phyloP scores from a whole-genome alignment of 768 basidiomycete genomes.

The Tricholoma matsutake region DNA sequence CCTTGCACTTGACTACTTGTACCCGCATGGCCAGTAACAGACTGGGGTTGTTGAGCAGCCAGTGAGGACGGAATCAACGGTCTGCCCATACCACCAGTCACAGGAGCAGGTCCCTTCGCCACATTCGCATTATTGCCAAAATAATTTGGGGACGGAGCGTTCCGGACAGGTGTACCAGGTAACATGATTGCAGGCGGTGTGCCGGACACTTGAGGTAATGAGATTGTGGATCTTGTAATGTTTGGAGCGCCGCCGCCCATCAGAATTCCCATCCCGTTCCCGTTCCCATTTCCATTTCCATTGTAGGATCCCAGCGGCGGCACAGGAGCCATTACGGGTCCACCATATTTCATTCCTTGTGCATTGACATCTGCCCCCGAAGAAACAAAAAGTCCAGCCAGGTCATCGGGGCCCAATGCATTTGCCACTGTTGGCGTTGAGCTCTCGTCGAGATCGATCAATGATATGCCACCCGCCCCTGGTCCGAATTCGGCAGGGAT shows the following conservation, averaged over 20 bases:
- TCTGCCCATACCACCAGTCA: constrained; percentile 17
- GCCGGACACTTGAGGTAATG: constrained; percentile 23
- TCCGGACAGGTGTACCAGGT: constrained; percentile 30
- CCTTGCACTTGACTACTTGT: constrained; percentile 30
- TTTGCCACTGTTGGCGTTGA: constrained; percentile 17
- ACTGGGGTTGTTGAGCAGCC: constrained; percentile 11
- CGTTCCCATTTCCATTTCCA: constrained; percentile 11
- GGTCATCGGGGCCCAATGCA: constrained; percentile 43
- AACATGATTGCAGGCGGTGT: constrained; percentile 41
- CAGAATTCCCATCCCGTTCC: constrained; percentile 11
- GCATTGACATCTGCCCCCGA: constrained; percentile 4
- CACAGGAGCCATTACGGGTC: constrained; percentile 5
- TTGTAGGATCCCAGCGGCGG: constrained; percentile 25
- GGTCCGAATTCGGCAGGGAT: constrained; percentile 58
- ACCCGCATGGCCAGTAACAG: constrained; percentile 8
- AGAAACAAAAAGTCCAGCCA: constrained; percentile 58
- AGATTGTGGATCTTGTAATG: constrained; percentile 16
- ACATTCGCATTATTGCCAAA: constrained; percentile 21
- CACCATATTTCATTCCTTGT: too few species aligned
- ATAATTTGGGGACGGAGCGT: constrained; percentile 26
- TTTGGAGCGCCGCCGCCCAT: constrained; percentile 17
- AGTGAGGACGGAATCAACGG: constrained; percentile 20
- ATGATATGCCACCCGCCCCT: constrained; percentile 41
- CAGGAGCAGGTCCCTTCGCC: constrained; percentile 15
- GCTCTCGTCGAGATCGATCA: constrained; percentile 78